Conservation (phyloP, 139 green algal genomes). For the Ostreobium quekettii region DNA sequence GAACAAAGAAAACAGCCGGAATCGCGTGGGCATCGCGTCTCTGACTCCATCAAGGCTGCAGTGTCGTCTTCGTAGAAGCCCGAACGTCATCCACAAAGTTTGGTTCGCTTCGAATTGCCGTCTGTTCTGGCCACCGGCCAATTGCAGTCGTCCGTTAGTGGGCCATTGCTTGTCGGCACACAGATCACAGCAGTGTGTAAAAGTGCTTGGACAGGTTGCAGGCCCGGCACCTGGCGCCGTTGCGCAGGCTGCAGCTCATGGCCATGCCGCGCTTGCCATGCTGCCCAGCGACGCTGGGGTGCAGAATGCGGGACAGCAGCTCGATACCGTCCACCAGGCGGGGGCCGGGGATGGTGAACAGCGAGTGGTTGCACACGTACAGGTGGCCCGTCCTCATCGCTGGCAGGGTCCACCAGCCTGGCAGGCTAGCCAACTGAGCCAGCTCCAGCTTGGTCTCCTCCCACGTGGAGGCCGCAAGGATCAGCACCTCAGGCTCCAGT, state of each 20-base stretch:
- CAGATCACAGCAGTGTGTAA: conserved; percentile 11
- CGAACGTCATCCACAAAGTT: too few relatives aligned
- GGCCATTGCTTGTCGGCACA: too few relatives aligned
- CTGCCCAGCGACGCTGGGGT: conserved; percentile 30
- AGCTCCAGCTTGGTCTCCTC: conserved; percentile 28
- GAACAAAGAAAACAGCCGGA: too few relatives aligned
- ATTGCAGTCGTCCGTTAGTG: too few relatives aligned
- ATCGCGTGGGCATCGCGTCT: too few relatives aligned
- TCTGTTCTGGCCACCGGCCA: too few relatives aligned
- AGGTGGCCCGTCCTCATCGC: conserved; percentile 64
- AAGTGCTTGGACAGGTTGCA: conserved; percentile 16
- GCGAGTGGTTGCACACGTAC: conserved; percentile 54
- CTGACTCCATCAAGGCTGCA: too few relatives aligned
- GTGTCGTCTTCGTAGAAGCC: too few relatives aligned
- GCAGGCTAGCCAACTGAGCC: conserved; percentile 51
- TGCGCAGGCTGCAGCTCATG: conserved; percentile 14
- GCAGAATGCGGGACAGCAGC: conserved; percentile 61
- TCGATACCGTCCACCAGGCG: conserved; percentile 80
- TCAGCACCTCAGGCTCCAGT: conserved; percentile 60
- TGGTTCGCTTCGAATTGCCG: too few relatives aligned
- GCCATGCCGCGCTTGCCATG: conserved; percentile 18
- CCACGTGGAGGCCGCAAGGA: conserved; percentile 35
- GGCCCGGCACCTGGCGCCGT: neutral
- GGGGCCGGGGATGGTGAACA: conserved; percentile 58
- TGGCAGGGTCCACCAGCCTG: conserved; percentile 82